A percentile compares a stretch with the other conserved stretches of the same genome.
Evolutionary conservation across 2,329 filamentous ascomycete genomes (phyloP).

Genomic region (Colletotrichum sp.): DNA sequence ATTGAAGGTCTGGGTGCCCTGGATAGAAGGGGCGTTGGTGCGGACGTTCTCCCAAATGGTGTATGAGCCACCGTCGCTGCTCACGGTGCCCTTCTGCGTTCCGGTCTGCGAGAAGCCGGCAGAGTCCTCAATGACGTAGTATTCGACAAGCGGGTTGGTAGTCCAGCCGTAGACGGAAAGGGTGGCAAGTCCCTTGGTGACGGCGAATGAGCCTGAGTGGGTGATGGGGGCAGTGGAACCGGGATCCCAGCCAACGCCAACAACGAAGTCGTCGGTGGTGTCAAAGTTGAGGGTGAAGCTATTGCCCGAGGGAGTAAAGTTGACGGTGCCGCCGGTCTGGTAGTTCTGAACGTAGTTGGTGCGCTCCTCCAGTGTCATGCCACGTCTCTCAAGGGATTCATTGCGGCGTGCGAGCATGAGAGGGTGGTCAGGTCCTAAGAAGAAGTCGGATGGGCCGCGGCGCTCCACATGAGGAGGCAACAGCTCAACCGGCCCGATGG

Average conservation of each 20-base stretch:
- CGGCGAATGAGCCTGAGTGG: background rate
- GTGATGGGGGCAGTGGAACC: background rate
- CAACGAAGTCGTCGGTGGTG: constrained; percentile 22
- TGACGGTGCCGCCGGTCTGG: constrained; percentile 20
- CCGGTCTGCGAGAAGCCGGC: constrained; percentile 24
- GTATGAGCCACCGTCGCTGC: constrained; percentile 37
- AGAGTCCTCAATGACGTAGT: constrained; percentile 58
- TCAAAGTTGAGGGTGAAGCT: constrained; percentile 21
- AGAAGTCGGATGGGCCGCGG: background rate
- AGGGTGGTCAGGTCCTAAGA: background rate
- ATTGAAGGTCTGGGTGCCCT: constrained; percentile 52
- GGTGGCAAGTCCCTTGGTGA: background rate
- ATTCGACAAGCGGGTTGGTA: constrained; percentile 57
- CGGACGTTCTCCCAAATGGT: constrained; percentile 38
- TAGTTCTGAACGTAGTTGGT: constrained; percentile 24
- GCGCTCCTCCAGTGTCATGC: background rate
- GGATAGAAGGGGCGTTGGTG: constrained; percentile 48
- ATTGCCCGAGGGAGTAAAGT: constrained; percentile 11
- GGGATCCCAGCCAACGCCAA: constrained; percentile 19
- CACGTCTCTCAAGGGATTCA: background rate
- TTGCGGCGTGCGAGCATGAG: background rate
- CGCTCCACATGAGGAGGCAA: background rate
- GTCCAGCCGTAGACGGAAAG: constrained; percentile 60
- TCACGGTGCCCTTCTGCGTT: constrained; percentile 32
- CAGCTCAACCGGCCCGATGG: background rate